These are phyloP conservation scores for Lyophyllum semitale DNA, from an alignment of 768 basidiomycete species.

Conservation along the genomic window DNA sequence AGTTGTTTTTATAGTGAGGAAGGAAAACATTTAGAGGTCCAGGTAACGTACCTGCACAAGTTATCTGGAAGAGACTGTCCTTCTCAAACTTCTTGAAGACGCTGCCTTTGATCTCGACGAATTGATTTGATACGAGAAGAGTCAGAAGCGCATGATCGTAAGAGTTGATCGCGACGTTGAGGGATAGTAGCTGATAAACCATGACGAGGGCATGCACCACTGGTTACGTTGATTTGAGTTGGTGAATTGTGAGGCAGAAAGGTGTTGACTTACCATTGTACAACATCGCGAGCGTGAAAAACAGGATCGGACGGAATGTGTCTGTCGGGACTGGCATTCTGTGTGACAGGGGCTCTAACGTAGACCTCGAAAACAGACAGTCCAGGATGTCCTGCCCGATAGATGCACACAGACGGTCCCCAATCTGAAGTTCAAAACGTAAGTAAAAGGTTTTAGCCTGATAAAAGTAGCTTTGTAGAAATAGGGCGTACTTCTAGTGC, in stretches of 20 bases:
- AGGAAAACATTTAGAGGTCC: neutral
- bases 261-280: constrained; percentile 71
- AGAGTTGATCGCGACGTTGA: constrained; percentile 98
- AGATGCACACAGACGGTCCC: constrained; percentile 89
- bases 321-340: constrained; percentile 59
- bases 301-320: constrained; percentile 79
- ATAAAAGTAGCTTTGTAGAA: constrained; percentile 2
- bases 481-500: constrained; percentile 79
- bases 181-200: constrained; percentile 90
- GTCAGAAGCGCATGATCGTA: constrained; percentile 96
- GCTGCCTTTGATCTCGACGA: constrained; percentile 98
- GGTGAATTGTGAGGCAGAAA: neutral
- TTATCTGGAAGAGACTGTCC: constrained; percentile 97
- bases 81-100: constrained; percentile 99
- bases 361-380: constrained; percentile 92
- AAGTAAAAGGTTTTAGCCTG: constrained; percentile 1
- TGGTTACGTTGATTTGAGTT: constrained; percentile 28
- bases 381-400: constrained; percentile 98
- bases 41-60: constrained; percentile 77
- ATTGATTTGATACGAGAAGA: constrained; percentile 94
- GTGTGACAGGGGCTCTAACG: constrained; percentile 72
- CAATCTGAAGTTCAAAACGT: constrained; percentile 63
- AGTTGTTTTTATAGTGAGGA: neutral
- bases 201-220: constrained; percentile 90
- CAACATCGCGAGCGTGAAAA: constrained; percentile 76